Percentiles rank a stretch among this genome's conserved stretches.
phyloP scores from a whole-genome alignment of 129 eudicot species.

The Solidago caesia region DNA sequence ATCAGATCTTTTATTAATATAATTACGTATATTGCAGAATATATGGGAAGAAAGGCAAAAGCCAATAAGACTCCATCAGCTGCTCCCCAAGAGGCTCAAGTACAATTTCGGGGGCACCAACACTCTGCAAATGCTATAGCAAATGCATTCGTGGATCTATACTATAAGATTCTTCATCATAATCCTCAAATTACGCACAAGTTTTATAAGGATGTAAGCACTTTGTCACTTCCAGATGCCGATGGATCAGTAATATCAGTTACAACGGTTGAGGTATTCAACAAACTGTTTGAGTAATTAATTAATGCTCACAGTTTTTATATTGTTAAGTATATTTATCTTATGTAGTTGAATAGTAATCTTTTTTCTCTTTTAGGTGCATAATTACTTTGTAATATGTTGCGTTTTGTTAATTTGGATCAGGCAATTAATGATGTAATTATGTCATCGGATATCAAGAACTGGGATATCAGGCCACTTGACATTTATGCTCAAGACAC shows the following conservation, averaged over 20 bases:
- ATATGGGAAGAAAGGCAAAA: too few species aligned
- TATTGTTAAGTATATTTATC: neutral
- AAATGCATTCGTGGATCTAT: conserved; percentile 7
- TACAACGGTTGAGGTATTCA: conserved; percentile 14
- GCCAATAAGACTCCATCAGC: too few species aligned
- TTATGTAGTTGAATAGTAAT: neutral
- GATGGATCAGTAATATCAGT: conserved; percentile 9
- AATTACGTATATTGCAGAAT: too few species aligned
- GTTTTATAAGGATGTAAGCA: conserved; percentile 30
- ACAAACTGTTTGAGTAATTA: neutral
- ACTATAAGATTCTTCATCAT: conserved; percentile 1
- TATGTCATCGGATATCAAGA: conserved; percentile 7
- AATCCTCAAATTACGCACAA: conserved; percentile 13
- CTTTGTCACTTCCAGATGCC: conserved; percentile 7
- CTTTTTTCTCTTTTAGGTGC: neutral
- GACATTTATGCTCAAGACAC: conserved; percentile 24
- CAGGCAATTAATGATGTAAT: conserved; percentile 30
- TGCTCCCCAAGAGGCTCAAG: neutral
- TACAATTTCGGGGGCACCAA: neutral
- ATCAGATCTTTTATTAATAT: too few species aligned
- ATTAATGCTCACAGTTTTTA: neutral
- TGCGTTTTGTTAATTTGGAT: neutral
- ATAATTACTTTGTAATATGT: too few species aligned
- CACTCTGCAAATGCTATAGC: conserved; percentile 18
- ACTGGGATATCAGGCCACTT: neutral